Evolutionary conservation across 192 early-diverging fungal species (phyloP).

Genomic region (Phycomyces nitens): DNA sequence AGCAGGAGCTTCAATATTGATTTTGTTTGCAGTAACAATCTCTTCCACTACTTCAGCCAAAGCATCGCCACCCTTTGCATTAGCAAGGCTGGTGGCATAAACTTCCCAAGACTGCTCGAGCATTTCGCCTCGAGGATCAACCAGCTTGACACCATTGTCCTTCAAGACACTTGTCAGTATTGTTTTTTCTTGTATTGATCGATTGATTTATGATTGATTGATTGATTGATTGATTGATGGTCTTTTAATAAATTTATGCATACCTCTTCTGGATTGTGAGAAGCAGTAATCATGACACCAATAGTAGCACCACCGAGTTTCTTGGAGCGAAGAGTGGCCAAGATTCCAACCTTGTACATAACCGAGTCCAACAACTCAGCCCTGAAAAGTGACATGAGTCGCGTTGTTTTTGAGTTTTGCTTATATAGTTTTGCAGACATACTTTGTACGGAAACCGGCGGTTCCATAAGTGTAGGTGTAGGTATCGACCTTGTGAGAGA

Average conservation of each 20-base stretch:
- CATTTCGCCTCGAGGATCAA: constrained; percentile 99
- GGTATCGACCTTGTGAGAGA: constrained; percentile 17
- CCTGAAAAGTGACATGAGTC: constrained; percentile 35
- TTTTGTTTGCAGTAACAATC: constrained; percentile 62
- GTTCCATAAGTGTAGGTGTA: constrained; percentile 77
- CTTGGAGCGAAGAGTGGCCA: constrained; percentile 90
- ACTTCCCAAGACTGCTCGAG: constrained; percentile 92
- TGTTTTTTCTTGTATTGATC: background rate
- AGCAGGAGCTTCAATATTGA: constrained; percentile 66
- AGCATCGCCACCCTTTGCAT: constrained; percentile 66
- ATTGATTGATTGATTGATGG: too few species aligned
- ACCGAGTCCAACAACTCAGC: constrained; percentile 88
- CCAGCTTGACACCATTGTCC: constrained; percentile 98
- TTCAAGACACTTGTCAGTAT: constrained; percentile 17
- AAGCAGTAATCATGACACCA: constrained; percentile 98
- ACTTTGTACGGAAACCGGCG: constrained; percentile 95
- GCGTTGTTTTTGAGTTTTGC: background rate
- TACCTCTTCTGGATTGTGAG: constrained; percentile 92
- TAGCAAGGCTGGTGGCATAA: constrained; percentile 87
- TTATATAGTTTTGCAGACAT: background rate
- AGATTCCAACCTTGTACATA: constrained; percentile 87
- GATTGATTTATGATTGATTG: too few species aligned
- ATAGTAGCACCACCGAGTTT: constrained; percentile 78
- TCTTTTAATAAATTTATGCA: too few species aligned
- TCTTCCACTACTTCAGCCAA: constrained; percentile 57